These are phyloP conservation scores for Hymenoscyphus infarciens DNA, from an alignment of 2,329 filamentous ascomycete genomes.

Conservation along the genomic window DNA sequence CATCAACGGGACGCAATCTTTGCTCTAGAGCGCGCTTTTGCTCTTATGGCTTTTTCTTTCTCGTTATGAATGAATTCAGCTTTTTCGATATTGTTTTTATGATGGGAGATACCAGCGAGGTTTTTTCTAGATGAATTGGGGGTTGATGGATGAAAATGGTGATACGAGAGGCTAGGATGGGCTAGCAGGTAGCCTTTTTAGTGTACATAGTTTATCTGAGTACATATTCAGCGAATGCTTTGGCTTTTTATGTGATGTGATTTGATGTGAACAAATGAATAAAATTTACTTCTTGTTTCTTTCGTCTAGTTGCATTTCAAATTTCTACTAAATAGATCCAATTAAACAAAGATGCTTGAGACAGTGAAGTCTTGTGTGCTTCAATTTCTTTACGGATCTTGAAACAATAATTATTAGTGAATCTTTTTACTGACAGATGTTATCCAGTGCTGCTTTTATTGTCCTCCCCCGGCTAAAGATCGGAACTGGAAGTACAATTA, in stretches of 20 bases:
- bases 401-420: neutral
- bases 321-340: too few species aligned
- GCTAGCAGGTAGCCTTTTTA: neutral
- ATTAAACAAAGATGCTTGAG: too few species aligned
- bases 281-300: neutral
- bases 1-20: neutral
- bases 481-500: neutral
- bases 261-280: neutral
- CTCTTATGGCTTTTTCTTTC: neutral
- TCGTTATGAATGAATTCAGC: neutral
- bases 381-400: neutral
- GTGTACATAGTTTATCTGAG: conserved; percentile 1
- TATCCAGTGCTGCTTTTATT: neutral
- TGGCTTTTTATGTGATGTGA: neutral
- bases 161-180: neutral
- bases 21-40: conserved; percentile 1
- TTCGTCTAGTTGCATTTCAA: too few species aligned
- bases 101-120: conserved; percentile 2
- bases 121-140: neutral
- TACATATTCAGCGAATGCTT: conserved; percentile 1
- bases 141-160: neutral
- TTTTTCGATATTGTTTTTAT: neutral
- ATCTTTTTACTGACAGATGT: neutral
- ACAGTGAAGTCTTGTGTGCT: neutral
- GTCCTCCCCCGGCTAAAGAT: neutral